Conservation (phyloP, 768 basidiomycete species). For the Auricularia heimuer region DNA sequence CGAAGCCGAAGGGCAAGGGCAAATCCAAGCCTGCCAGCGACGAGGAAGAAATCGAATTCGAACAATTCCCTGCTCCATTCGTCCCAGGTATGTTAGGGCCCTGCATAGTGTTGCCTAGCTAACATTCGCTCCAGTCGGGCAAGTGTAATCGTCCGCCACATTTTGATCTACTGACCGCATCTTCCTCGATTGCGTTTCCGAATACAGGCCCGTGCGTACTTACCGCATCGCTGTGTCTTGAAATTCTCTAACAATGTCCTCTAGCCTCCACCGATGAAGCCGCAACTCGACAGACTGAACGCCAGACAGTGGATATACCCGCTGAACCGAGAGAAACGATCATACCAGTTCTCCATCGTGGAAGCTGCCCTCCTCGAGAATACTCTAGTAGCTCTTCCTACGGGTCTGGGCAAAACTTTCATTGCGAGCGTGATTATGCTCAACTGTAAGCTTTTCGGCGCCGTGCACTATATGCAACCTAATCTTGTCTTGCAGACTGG, state of each 20-base stretch:
- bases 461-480: background rate
- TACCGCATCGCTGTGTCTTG: background rate
- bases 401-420: constrained; percentile 96
- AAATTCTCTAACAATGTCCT: background rate
- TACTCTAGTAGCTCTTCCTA: constrained; percentile 87
- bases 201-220: background rate
- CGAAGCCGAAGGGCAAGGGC: constrained; percentile 37
- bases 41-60: constrained; percentile 60
- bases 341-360: constrained; percentile 93
- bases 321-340: constrained; percentile 74
- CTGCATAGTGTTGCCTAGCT: background rate
- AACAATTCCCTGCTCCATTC: constrained; percentile 78
- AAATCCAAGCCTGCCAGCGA: constrained; percentile 31
- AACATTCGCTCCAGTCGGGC: background rate
- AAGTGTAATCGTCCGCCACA: background rate
- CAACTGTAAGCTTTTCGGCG: constrained; percentile 49
- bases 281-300: constrained; percentile 65
- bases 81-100: constrained; percentile 42
- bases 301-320: constrained; percentile 88
- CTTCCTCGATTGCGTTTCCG: background rate
- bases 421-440: constrained; percentile 96
- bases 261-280: constrained; percentile 69
- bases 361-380: constrained; percentile 81
- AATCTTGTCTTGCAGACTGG: constrained; percentile 43
- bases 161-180: background rate